Evolutionary conservation across 2,329 filamentous ascomycete species (phyloP).

Genomic region (Didymosphaeria variabile): DNA sequence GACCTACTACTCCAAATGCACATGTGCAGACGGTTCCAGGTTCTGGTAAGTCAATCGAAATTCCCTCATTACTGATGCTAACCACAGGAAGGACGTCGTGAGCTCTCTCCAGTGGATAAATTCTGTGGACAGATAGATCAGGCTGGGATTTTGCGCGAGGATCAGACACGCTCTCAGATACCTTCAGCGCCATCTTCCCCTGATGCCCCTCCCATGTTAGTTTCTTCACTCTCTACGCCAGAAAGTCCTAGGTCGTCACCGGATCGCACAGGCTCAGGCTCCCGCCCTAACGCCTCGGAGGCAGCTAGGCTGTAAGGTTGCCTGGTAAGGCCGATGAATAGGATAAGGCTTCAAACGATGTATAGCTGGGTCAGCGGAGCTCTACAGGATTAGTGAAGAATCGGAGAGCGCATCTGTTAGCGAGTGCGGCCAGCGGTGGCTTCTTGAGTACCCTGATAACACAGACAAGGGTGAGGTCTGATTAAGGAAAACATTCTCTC

Average conservation of each 20-base stretch:
- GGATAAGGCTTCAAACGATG: not conserved
- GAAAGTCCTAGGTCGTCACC: not conserved
- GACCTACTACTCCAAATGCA: not conserved
- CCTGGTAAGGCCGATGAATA: not conserved
- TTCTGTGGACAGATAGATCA: not conserved
- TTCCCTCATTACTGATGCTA: not conserved
- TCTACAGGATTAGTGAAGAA: not conserved
- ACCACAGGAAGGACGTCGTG: not conserved
- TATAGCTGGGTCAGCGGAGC: not conserved
- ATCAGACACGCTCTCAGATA: not conserved
- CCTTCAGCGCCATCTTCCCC: not conserved
- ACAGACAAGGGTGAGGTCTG: not conserved
- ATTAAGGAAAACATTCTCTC: not conserved
- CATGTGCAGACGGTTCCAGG: not conserved
- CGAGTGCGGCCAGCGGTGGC: not conserved
- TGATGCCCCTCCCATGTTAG: not conserved
- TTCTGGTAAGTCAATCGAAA: not conserved
- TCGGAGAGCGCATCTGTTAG: not conserved
- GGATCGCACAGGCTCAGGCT: not conserved
- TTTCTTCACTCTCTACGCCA: not conserved
- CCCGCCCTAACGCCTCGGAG: not conserved
- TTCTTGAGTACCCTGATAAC: not conserved
- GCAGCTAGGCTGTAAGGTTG: not conserved
- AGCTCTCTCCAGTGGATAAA: not conserved
- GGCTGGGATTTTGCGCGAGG: not conserved